phyloP scores from a whole-genome alignment of 2,329 filamentous ascomycete genomes.

The Curvularia hawaiiensis region DNA sequence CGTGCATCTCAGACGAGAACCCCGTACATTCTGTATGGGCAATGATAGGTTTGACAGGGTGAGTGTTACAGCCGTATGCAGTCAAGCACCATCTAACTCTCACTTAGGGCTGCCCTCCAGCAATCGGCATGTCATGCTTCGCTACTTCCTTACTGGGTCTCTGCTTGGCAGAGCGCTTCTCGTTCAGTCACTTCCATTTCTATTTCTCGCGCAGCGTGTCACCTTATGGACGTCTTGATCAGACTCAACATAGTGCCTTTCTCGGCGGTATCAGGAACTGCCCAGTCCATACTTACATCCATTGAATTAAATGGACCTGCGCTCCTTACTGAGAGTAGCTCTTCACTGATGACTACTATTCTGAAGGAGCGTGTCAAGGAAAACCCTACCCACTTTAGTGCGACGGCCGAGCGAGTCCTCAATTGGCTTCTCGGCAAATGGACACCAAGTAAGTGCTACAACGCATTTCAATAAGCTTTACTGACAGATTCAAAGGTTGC shows the following conservation, averaged over 20 bases:
- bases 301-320: slow-evolving; percentile 83
- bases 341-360: slow-evolving; percentile 73
- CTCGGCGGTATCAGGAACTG: slow-evolving; percentile 68
- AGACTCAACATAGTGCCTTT: slow-evolving; percentile 69
- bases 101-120: slow-evolving; percentile 40
- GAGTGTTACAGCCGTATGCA: slow-evolving; percentile 34
- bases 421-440: slow-evolving; percentile 84
- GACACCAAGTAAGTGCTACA: slow-evolving; percentile 69
- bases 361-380: slow-evolving; percentile 69
- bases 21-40: slow-evolving; percentile 72
- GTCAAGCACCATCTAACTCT: slow-evolving; percentile 6
- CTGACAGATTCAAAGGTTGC: slow-evolving; percentile 41
- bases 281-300: slow-evolving; percentile 74
- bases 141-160: slow-evolving; percentile 65
- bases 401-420: slow-evolving; percentile 72
- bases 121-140: slow-evolving; percentile 23
- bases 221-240: slow-evolving; percentile 72
- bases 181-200: slow-evolving; percentile 72
- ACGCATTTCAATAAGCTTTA: neutral
- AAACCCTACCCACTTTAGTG: slow-evolving; percentile 70
- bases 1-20: slow-evolving; percentile 72
- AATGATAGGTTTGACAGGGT: slow-evolving; percentile 82
- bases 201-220: slow-evolving; percentile 78
- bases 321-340: slow-evolving; percentile 76
- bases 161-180: slow-evolving; percentile 75